Evolutionary conservation across 2,329 filamentous ascomycete species (phyloP), one percentile per base, ranked within the genome.

Genomic region (Fusarium sp.): DNA sequence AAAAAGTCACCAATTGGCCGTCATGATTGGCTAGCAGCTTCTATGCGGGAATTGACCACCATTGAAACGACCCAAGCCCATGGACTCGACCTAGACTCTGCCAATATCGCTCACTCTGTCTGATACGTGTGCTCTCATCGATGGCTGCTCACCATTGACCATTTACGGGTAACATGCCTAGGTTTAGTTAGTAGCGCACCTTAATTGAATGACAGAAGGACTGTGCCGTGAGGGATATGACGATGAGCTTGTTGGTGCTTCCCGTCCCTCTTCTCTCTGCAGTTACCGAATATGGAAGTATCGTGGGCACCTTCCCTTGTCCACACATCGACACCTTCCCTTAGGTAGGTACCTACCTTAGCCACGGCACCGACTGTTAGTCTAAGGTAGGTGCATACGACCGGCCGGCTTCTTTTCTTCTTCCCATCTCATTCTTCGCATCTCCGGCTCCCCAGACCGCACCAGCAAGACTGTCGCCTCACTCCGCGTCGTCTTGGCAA

Each of bases 11-110:
- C 61, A 70, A 71, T 69, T 75, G 68, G 61, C 52, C 15, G 37
- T 37, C 39, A 5, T 51, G 57, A 72, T 75, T 72, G 73, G 71
- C 18, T 50, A 43, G 46, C 50, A 31, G 36, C 57, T 54, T 30
- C 46, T 28, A 54, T 75, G 70, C 68, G 73, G 71, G 73, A 73
- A 75, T 75, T 75, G 62, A 61, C 51, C 43, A 62, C 67, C 54
- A 60, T 47, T 64, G 67, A 70, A 70, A 70, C 57, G 15, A 13
- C 28, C 50, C 57, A 70, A 70, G 58, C 52, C 65, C 53, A 70
- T 70, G 39, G 67, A 67, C 48, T 67, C 59, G 53, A 54, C 66
- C 62, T 18, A 64, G 67, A 70, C 66, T 67, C 41, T 44, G 39
- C 34, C 34, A 67, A 70, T 70, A 68, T 70, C 62, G 66, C 66